phyloP scores from a whole-genome alignment of 345 rosid species.

The Citrus cavaleriei region DNA sequence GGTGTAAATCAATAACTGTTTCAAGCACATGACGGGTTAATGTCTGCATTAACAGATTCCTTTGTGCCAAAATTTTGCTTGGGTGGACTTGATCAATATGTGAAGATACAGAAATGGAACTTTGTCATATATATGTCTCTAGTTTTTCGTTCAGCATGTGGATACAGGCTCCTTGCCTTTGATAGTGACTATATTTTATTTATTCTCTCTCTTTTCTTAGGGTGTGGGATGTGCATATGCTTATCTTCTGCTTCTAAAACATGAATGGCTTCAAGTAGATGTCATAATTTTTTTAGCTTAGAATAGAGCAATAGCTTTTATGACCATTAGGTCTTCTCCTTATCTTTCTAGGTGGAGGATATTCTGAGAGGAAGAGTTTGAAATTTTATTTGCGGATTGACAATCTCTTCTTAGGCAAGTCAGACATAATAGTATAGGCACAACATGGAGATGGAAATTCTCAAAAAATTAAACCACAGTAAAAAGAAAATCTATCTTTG shows the following conservation, averaged over 20 bases:
- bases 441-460: not conserved
- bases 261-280: not conserved
- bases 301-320: not conserved
- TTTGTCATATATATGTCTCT: not conserved
- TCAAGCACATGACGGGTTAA: conserved; percentile 1
- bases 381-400: not conserved
- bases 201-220: not conserved
- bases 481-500: too few species aligned
- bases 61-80: not conserved
- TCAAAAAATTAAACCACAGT: not conserved
- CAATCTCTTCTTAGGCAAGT: not conserved
- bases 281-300: not conserved
- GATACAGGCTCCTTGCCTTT: conserved; percentile 4
- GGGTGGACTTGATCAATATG: conserved; percentile 7
- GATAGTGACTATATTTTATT: not conserved
- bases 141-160: conserved; percentile 3
- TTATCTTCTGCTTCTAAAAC: not conserved
- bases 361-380: not conserved
- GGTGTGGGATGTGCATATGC: not conserved
- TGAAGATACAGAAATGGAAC: conserved; percentile 3
- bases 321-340: not conserved
- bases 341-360: not conserved
- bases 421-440: not conserved
- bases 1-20: not conserved
- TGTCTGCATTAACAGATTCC: conserved; percentile 11